Base-by-base conservation (phyloP, 1,139 yeast species). In the Debaryomyces psychrophilus region DNA sequence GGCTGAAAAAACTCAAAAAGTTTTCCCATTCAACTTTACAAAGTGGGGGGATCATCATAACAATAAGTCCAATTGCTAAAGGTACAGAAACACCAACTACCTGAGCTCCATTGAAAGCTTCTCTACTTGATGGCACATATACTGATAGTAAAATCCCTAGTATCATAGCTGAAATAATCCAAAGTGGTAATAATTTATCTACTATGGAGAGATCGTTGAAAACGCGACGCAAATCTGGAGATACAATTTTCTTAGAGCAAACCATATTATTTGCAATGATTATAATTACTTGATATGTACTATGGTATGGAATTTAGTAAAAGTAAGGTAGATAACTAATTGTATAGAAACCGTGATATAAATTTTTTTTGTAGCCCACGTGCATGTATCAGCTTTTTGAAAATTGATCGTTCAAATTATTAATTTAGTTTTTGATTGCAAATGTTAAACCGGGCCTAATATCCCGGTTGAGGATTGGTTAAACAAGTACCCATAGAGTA, bases 41-140 rank as follows among this genome's bases (percentile, higher is more conserved):
- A 37, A 81, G 61, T 8, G 82, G 82, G 2, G 85, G 85, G 14
- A 76, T 65, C 82, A 81, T 81, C 85, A 81, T 81, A 12, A 77
- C 67, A 12, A 81, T 67, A 47, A 81, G 59, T 0, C 85, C 85
- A 8, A 79, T 61, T 1, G 81, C 79, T 23, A 81, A 60, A 0
- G 85, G 85, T 7, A 76, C 53, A 0, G 73, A 63, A 2, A 71
- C 76, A 8, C 65, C 49, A 48, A 65, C 54, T 12, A 77, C 51
- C 34, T 61, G 50, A 2, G 62, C 61, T 2, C 69, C 64, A 26
- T 64, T 55, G 44, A 71, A 68, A 1, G 66, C 68, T 8, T 53
- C 43, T 46, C 69, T 54, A n/a, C 65, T 54, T 2, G 56, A 45
- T 0, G 73, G 73, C 7, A 58, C 71, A 46, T 64, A 68, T 9